Conservation (phyloP, 495 filamentous ascomycete genomes). For the Neurospora sp. region DNA sequence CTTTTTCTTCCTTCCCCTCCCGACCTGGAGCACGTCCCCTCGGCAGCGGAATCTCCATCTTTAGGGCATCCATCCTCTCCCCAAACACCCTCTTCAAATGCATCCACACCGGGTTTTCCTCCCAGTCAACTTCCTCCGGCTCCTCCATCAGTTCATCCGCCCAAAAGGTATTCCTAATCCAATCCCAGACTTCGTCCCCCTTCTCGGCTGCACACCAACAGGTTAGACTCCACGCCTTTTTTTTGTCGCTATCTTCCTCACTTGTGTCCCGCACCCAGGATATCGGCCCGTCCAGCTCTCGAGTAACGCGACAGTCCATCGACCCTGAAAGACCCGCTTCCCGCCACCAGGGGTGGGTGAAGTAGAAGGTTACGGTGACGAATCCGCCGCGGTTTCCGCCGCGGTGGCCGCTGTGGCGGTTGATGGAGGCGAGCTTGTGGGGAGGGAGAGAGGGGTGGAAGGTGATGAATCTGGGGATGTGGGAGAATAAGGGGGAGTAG, state of each 20-base stretch:
- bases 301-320: constrained; percentile 10
- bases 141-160: constrained; percentile 11
- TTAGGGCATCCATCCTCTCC: background rate
- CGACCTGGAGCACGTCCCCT: background rate
- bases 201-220: background rate
- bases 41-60: background rate
- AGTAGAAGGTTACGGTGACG: constrained; percentile 19
- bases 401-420: constrained; percentile 5
- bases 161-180: constrained; percentile 29
- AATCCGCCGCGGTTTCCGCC: constrained; percentile 30
- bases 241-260: background rate
- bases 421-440: constrained; percentile 2
- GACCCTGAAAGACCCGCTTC: constrained; percentile 21
- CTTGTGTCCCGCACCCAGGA: constrained; percentile 32
- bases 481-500: constrained; percentile 4
- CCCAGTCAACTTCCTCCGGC: background rate
- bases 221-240: background rate
- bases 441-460: constrained; percentile 18
- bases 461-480: constrained; percentile 5
- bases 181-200: background rate
- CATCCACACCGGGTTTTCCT: background rate
- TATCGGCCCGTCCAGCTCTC: constrained; percentile 23
- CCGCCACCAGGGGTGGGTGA: constrained; percentile 31
- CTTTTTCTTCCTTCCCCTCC: background rate
- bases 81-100: constrained; percentile 3